Evolutionary conservation across 1,139 yeast species (phyloP), one percentile per base, ranked within the genome.

Genomic region (Spathaspora sp.): DNA sequence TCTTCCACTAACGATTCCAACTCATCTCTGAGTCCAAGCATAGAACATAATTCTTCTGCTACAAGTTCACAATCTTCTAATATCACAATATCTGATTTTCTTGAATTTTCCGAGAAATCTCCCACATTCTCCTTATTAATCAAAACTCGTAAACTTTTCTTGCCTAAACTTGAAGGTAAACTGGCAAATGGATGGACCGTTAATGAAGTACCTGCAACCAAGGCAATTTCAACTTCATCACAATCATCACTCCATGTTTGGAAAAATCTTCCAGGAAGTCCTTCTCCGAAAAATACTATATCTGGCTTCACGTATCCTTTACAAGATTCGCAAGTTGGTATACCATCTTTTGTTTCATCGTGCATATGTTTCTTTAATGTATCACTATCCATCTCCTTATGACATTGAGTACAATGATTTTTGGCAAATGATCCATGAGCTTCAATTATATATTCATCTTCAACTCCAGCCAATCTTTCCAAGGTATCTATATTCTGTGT

Each of bases 391-490:
- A 84, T 84, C 48, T 77, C 82, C 23, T 64, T 60, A 1, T 68
- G 55, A 65, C 99, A 91, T 17, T 84, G 82, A 38, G 90, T 84
- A 59, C 99, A 91, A 55, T 85, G 95, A 56, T 86, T 87, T 1
- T 63, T 65, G 1, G 95, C 95, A 74, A 91, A 93, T 1, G 96
- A 89, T 0, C 98, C 99, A 65, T 91, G 98, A 0, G 98, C 98
- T 59, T 90, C 97, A 1, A 93, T 83, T 2, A 93, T 72, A 50
- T 68, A 74, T 9, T 83, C 81, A 29, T 72, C 82, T 1, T 71
- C 60, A 0, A 91, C 79, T 0, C 97, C 97, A 0, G 97, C 95
- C 11, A 86, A 71, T 52, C 96, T 74, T 59, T 91, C 99, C 52
- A 91, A 70, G 0, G 97, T 90, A 58, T 91, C 98, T 43, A 91